phyloP scores from a whole-genome alignment of 176 grass and related monocot genomes.

The Lolium rigidum region DNA sequence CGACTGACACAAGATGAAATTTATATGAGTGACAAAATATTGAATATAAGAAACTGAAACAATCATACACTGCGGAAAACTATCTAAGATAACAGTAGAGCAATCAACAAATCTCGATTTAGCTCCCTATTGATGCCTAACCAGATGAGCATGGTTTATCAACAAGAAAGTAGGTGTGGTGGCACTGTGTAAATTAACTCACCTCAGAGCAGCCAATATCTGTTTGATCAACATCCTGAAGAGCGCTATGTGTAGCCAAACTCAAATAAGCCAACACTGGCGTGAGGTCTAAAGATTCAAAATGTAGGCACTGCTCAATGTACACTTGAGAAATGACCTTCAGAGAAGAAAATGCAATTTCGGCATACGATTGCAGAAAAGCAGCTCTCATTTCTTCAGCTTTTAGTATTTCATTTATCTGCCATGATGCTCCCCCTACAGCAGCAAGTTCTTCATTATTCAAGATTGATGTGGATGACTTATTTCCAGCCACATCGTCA shows the following conservation, averaged over 20 bases:
- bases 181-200: conserved; percentile 34
- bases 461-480: conserved; percentile 49
- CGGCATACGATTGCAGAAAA: conserved; percentile 72
- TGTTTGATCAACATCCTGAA: conserved; percentile 61
- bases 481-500: conserved; percentile 41
- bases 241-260: conserved; percentile 55
- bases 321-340: conserved; percentile 72
- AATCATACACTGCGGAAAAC: not conserved
- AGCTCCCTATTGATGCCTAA: conserved; percentile 8
- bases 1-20: conserved; percentile 51
- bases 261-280: conserved; percentile 67
- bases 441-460: conserved; percentile 56
- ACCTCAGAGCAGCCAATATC: conserved; percentile 47
- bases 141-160: not conserved
- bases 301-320: conserved; percentile 67
- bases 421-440: conserved; percentile 73
- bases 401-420: conserved; percentile 74
- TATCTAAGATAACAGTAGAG: conserved; percentile 24
- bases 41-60: conserved; percentile 8
- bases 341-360: conserved; percentile 63
- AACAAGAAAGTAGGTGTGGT: conserved; percentile 17
- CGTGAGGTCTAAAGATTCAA: conserved; percentile 61
- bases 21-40: conserved; percentile 23
- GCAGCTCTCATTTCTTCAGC: conserved; percentile 56
- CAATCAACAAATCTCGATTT: conserved; percentile 14